Base-by-base conservation (phyloP, 1,284 basidiomycete species). In the Austropuccinia psidii region DNA sequence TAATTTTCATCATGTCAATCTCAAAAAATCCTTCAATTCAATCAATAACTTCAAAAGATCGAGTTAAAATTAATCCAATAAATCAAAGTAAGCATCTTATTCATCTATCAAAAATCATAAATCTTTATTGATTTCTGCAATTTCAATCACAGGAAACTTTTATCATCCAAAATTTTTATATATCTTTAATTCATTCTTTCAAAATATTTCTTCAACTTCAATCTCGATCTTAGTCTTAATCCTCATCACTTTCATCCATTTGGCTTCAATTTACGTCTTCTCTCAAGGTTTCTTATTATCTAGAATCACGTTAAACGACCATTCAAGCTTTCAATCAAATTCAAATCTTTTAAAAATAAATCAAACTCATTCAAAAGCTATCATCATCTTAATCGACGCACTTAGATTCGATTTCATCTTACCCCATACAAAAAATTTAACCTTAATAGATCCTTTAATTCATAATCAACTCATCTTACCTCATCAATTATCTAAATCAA, bases 381-480 rank as follows among this genome's bases (percentile, higher is more conserved):
- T 98, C 39, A 76, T 98, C 37, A 84, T 98, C 77, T 86, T 98
- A 74, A 90, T 99, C 76, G 96, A 98, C 81, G 87, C 96, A 0
- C 85, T 98, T 21, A 88, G 96, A 0, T 96, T 93, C 79, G 95
- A 99, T 82, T 98, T 98, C 80, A 83, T 98, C 68, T 86, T 92
- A 0, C 87, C 89, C 0, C 75, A 80, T 88, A 45, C 76, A 50
- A 19, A 86, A 86, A 0, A 78, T 79, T 17, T 88, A 86, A 13
- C 77, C 82, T n/a, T n/a, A n/a, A 15, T 90, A 88, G 9, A 79
- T 47, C 86, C 86, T 2, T 86, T 87, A 80, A 88, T 93, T 79
- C 93, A 97, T 80, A 86, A 90, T 80, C 83, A 94, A 29, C 83
- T 99, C 27, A 87, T 86, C 0, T 83, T 95, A 1, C 94, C 95